Evolutionary conservation across 208 protist species (phyloP).

Genomic region (Baffinella frigidus): DNA sequence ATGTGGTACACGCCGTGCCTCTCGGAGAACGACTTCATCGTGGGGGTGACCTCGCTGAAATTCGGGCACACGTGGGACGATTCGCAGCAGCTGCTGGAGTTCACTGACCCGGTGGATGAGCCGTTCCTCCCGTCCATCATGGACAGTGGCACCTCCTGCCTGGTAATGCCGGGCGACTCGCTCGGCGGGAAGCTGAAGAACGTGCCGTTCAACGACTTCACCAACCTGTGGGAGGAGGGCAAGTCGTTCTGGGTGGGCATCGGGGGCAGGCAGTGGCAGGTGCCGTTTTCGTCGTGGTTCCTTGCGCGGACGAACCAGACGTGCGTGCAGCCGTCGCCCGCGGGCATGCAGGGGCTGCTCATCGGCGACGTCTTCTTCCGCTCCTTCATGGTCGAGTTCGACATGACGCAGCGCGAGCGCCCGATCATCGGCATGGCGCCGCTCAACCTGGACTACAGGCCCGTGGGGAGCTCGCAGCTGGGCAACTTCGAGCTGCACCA

Average conservation of each 20-base stretch:
- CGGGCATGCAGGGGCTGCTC: slow-evolving; percentile 62
- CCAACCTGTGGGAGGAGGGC: slow-evolving; percentile 43
- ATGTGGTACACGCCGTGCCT: slow-evolving; percentile 57
- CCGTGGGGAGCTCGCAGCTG: not conserved
- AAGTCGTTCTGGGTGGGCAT: slow-evolving; percentile 58
- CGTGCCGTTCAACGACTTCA: slow-evolving; percentile 57
- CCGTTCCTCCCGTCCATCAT: slow-evolving; percentile 57
- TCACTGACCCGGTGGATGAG: slow-evolving; percentile 35
- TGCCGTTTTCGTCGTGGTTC: slow-evolving; percentile 56
- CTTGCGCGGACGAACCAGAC: slow-evolving; percentile 59
- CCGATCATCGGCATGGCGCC: slow-evolving; percentile 58
- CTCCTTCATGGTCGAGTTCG: slow-evolving; percentile 63
- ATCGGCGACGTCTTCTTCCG: slow-evolving; percentile 66
- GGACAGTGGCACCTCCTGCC: slow-evolving; percentile 61
- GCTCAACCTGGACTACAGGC: slow-evolving; percentile 43
- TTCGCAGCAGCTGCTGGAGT: slow-evolving; percentile 17
- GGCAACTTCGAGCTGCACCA: slow-evolving; percentile 46
- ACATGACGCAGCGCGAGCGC: slow-evolving; percentile 40
- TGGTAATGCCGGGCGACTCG: slow-evolving; percentile 54
- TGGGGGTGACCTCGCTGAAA: slow-evolving; percentile 56
- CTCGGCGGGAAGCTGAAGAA: slow-evolving; percentile 49
- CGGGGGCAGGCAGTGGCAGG: not conserved
- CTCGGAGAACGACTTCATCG: slow-evolving; percentile 63
- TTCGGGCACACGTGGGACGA: slow-evolving; percentile 36
- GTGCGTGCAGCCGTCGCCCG: slow-evolving; percentile 50